Percentiles rank a stretch among this genome's conserved stretches.
These are phyloP conservation scores for Vitis rotundifolia DNA, from an alignment of 164 flowering plant genomes.

Conservation along the genomic window DNA sequence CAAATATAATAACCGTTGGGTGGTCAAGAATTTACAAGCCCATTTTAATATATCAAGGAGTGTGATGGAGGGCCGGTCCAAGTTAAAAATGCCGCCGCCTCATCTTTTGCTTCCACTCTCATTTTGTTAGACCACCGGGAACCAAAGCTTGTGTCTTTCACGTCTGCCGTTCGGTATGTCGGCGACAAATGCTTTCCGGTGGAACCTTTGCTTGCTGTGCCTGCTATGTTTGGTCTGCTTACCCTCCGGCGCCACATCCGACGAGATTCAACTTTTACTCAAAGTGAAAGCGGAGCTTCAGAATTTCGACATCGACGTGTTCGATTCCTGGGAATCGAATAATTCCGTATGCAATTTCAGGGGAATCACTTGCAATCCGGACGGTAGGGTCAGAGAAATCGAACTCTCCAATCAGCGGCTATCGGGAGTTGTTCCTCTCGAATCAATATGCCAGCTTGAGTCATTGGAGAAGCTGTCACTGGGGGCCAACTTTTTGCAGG, in stretches of 20 bases:
- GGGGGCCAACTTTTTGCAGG: conserved; percentile 44
- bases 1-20: too few species aligned
- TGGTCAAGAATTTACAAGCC: too few species aligned
- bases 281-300: conserved; percentile 38
- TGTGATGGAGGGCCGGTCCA: too few species aligned
- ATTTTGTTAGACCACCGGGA: neutral
- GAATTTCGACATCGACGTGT: conserved; percentile 22
- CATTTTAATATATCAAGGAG: too few species aligned
- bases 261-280: conserved; percentile 40
- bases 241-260: conserved; percentile 22
- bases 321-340: conserved; percentile 36
- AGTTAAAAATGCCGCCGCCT: too few species aligned
- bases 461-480: conserved; percentile 49
- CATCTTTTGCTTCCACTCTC: neutral
- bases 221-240: conserved; percentile 5
- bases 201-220: conserved; percentile 1
- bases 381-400: conserved; percentile 37
- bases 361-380: conserved; percentile 39
- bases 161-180: conserved; percentile 3
- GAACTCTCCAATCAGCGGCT: conserved; percentile 40
- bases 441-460: conserved; percentile 42
- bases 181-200: conserved; percentile 4
- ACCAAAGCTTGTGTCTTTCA: neutral
- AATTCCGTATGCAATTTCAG: conserved; percentile 32
- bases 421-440: conserved; percentile 40